These are phyloP conservation scores for Cardamine resedifolia DNA, from an alignment of 345 rosid species.

Conservation along the genomic window DNA sequence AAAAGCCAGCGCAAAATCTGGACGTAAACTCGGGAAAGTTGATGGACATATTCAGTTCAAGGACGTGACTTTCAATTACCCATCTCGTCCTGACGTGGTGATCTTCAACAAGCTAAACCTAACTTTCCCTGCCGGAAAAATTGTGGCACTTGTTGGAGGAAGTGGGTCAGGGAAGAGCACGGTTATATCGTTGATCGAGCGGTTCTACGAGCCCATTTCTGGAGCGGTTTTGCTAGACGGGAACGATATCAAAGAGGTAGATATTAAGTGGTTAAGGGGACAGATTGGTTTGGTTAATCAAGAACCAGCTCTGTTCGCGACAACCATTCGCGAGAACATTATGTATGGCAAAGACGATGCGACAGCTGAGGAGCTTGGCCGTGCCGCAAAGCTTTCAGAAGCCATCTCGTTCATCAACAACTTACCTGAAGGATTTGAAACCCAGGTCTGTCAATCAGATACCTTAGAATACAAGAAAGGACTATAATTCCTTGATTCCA, in stretches of 20 bases:
- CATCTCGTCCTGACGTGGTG: slow-evolving; percentile 75
- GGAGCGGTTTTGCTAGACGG: slow-evolving; percentile 74
- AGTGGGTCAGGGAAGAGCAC: slow-evolving; percentile 99
- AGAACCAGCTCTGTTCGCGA: slow-evolving; percentile 92
- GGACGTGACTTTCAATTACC: slow-evolving; percentile 71
- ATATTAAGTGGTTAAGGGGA: slow-evolving; percentile 82
- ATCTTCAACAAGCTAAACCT: slow-evolving; percentile 65
- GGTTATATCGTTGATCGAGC: slow-evolving; percentile 80
- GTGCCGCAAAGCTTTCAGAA: slow-evolving; percentile 88
- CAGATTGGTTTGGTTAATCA: slow-evolving; percentile 92
- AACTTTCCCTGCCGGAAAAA: slow-evolving; percentile 71
- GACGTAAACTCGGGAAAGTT: slow-evolving; percentile 53
- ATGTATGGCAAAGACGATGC: slow-evolving; percentile 88
- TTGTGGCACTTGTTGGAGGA: slow-evolving; percentile 93
- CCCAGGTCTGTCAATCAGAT: slow-evolving; percentile 56
- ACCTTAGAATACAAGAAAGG: not conserved
- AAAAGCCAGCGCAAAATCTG: slow-evolving; percentile 57
- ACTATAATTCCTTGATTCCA: not conserved
- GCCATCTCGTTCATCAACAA: slow-evolving; percentile 79
- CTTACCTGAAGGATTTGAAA: slow-evolving; percentile 90
- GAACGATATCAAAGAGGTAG: slow-evolving; percentile 56
- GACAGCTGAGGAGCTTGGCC: slow-evolving; percentile 58
- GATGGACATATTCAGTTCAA: slow-evolving; percentile 78
- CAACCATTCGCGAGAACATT: slow-evolving; percentile 80
- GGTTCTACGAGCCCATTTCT: slow-evolving; percentile 80